Evolutionary conservation across 768 basidiomycete species (phyloP).

Genomic region (Roridomyces roridus): DNA sequence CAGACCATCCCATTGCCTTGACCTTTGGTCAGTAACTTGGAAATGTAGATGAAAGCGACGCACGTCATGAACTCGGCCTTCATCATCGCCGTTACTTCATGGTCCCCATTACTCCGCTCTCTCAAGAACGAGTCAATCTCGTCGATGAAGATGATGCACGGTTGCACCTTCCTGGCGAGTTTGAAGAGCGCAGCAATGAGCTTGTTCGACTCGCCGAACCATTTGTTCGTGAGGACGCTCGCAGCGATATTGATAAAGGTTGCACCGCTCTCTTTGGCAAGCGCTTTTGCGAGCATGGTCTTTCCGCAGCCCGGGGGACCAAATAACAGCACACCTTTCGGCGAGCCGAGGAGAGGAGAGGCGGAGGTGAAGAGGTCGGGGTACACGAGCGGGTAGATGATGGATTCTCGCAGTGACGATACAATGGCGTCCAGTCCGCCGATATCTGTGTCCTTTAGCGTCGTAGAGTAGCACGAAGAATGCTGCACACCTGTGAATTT

Average conservation of each 20-base stretch:
- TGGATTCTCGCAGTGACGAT: constrained; percentile 88
- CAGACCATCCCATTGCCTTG: constrained; percentile 94
- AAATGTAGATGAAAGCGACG: neutral
- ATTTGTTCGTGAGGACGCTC: constrained; percentile 77
- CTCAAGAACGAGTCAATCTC: constrained; percentile 97
- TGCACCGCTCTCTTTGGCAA: constrained; percentile 96
- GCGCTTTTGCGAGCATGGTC: constrained; percentile 98
- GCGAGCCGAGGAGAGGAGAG: constrained; percentile 85
- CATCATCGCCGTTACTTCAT: constrained; percentile 99
- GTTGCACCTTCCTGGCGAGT: constrained; percentile 91
- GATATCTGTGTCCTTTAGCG: constrained; percentile 61
- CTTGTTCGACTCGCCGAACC: constrained; percentile 94
- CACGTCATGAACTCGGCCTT: constrained; percentile 59
- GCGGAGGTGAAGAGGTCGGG: constrained; percentile 86
- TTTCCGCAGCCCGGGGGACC: constrained; percentile 99
- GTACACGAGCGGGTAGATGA: constrained; percentile 93
- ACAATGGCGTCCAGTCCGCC: constrained; percentile 94
- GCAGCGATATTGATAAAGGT: constrained; percentile 92
- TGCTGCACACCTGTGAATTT: constrained; percentile 67
- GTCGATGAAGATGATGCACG: constrained; percentile 97
- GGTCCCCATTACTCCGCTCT: constrained; percentile 86
- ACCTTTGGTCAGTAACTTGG: too few relatives aligned
- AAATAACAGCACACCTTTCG: constrained; percentile 94
- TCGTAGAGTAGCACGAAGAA: neutral
- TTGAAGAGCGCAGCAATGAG: constrained; percentile 94